Conservation (phyloP, 306 rosid genomes). For the Fragaria iinumae region DNA sequence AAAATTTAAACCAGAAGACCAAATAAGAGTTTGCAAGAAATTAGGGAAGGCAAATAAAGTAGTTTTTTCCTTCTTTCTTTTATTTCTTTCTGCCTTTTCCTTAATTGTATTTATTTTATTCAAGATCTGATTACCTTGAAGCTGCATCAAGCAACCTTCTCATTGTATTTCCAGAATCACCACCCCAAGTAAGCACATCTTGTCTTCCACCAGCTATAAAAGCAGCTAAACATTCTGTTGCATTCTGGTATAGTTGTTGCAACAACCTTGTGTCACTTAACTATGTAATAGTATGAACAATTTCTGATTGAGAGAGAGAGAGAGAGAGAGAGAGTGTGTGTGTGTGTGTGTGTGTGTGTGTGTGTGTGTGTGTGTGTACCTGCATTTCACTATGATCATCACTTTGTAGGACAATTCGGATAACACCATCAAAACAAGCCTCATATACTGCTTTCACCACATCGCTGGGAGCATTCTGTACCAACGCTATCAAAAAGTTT, state of each 20-base stretch:
- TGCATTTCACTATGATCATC: conserved; percentile 94
- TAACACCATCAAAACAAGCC: conserved; percentile 66
- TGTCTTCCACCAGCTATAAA: conserved; percentile 75
- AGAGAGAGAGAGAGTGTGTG: no score
- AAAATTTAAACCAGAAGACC: neutral
- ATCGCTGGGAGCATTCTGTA: conserved; percentile 84
- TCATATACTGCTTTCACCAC: conserved; percentile 71
- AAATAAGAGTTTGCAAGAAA: neutral
- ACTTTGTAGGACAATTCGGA: conserved; percentile 68
- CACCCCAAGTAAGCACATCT: conserved; percentile 74
- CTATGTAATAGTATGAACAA: neutral
- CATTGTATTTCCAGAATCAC: conserved; percentile 69
- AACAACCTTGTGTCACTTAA: conserved; percentile 24
- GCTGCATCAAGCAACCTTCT: conserved; percentile 79
- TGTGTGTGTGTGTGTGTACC: conserved; percentile 53
- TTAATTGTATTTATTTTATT: no score
- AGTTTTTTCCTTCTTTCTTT: neutral
- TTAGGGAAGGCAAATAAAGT: neutral
- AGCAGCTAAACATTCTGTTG: conserved; percentile 86
- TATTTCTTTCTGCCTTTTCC: neutral
- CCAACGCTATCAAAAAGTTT: conserved; percentile 35
- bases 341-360: no score
- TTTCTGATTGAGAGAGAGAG: neutral
- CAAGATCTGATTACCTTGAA: conserved; percentile 55
- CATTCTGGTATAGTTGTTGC: conserved; percentile 60